These are phyloP conservation scores for Alectoria sarmentosa DNA, from an alignment of 495 filamentous ascomycete species.

Conservation along the genomic window DNA sequence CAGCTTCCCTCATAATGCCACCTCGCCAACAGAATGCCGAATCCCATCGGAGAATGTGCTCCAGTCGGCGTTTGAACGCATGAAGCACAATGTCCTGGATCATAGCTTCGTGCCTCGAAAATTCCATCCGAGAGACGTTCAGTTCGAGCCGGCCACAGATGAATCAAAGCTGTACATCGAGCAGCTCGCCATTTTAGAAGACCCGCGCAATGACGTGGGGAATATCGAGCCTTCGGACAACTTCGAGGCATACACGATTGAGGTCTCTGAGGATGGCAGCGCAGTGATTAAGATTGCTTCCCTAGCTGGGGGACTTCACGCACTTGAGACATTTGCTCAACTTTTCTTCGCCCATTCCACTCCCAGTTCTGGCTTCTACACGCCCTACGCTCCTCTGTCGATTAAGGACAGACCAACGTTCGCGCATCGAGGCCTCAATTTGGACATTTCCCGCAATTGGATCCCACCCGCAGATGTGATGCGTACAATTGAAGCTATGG, in stretches of 20 bases:
- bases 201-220: too few relatives aligned
- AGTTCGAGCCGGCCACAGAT: neutral
- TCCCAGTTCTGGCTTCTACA: slow-evolving; percentile 49
- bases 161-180: neutral
- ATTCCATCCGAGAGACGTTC: neutral
- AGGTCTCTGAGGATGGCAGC: slow-evolving; percentile 42
- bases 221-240: too few relatives aligned
- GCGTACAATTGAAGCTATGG: slow-evolving; percentile 60
- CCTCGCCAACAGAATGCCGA: too few relatives aligned
- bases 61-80: too few relatives aligned
- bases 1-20: too few relatives aligned
- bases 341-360: slow-evolving; percentile 62
- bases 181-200: too few relatives aligned
- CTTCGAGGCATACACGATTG: slow-evolving; percentile 68
- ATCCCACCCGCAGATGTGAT: slow-evolving; percentile 56
- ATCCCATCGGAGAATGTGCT: too few relatives aligned
- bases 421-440: slow-evolving; percentile 62
- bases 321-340: slow-evolving; percentile 62
- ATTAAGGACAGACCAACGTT: slow-evolving; percentile 63
- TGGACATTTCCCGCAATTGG: slow-evolving; percentile 64
- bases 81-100: slow-evolving; percentile 17
- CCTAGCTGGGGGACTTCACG: slow-evolving; percentile 57
- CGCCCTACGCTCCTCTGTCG: slow-evolving; percentile 53
- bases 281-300: slow-evolving; percentile 54
- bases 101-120: neutral